Percentiles rank a stretch among this genome's conserved stretches.
Conservation (phyloP, 106 monocot species). For the Iris macrosiphon region DNA sequence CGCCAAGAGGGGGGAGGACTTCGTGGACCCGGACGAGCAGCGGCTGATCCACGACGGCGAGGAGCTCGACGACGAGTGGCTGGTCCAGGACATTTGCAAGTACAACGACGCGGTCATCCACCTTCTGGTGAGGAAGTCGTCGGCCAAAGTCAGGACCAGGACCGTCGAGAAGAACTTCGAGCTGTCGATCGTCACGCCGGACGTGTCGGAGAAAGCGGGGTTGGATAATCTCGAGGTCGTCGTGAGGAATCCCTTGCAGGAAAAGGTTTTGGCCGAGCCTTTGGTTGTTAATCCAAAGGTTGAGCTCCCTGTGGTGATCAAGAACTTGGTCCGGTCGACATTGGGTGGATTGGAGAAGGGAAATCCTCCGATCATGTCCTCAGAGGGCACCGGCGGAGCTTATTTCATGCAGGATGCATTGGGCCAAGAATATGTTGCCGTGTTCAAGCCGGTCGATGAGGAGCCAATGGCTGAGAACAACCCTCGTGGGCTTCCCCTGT, state of each 20-base stretch:
- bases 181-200: conserved; percentile 22
- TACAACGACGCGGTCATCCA: conserved; percentile 42
- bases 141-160: conserved; percentile 33
- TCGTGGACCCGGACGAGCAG: conserved; percentile 22
- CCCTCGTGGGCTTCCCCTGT: conserved; percentile 44
- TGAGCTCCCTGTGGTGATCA: conserved; percentile 22
- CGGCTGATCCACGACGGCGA: conserved; percentile 38
- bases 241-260: too few relatives aligned
- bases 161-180: conserved; percentile 32
- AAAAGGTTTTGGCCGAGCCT: conserved; percentile 37
- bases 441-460: conserved; percentile 66
- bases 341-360: conserved; percentile 45
- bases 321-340: conserved; percentile 21
- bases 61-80: conserved; percentile 47
- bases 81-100: conserved; percentile 36
- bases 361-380: conserved; percentile 28
- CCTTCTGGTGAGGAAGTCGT: conserved; percentile 34
- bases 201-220: not conserved
- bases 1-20: conserved; percentile 25
- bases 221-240: too few relatives aligned
- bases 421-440: conserved; percentile 35
- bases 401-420: conserved; percentile 51
- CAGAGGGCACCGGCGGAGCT: conserved; percentile 54
- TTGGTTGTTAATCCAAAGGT: conserved; percentile 39
- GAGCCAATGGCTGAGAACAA: conserved; percentile 63